phyloP scores from a whole-genome alignment of 2,329 filamentous ascomycete species.

The Cryphonectria nitschkei region DNA sequence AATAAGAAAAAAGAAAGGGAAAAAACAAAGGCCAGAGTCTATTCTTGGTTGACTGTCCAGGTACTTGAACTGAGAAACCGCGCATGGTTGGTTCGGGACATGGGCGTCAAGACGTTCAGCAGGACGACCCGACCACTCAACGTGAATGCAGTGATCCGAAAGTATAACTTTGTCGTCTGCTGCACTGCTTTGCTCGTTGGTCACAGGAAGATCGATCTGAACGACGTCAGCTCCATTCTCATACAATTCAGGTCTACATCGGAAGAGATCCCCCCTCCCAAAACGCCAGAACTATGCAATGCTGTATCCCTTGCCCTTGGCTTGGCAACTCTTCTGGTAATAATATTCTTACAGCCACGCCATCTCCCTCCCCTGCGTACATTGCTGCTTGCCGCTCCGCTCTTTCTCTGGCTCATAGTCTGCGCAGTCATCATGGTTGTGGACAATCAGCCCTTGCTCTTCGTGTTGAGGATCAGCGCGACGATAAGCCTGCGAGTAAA shows the following conservation, averaged over 20 bases:
- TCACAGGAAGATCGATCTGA: neutral
- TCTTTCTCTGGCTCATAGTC: neutral
- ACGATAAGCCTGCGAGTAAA: constrained; percentile 74
- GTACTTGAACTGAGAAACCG: neutral
- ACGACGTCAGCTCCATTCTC: constrained; percentile 27
- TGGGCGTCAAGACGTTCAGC: neutral
- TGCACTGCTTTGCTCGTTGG: neutral
- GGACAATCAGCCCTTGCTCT: constrained; percentile 63
- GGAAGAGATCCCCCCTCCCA: constrained; percentile 20
- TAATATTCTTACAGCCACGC: constrained; percentile 26
- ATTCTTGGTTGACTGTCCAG: neutral
- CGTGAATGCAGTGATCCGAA: neutral
- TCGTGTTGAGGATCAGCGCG: constrained; percentile 89
- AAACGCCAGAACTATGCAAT: constrained; percentile 30
- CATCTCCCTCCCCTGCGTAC: neutral
- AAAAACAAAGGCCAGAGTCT: neutral
- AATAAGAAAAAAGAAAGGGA: neutral
- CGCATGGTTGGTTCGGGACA: neutral
- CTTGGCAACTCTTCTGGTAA: constrained; percentile 14
- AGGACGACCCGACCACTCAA: neutral
- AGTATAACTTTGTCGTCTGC: neutral
- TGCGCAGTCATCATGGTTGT: neutral
- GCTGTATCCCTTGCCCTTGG: constrained; percentile 11
- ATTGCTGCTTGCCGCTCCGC: neutral
- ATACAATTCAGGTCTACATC: constrained; percentile 25